Conservation (phyloP, 2,329 filamentous ascomycete species). For the Hirsutella rhossiliensis region DNA sequence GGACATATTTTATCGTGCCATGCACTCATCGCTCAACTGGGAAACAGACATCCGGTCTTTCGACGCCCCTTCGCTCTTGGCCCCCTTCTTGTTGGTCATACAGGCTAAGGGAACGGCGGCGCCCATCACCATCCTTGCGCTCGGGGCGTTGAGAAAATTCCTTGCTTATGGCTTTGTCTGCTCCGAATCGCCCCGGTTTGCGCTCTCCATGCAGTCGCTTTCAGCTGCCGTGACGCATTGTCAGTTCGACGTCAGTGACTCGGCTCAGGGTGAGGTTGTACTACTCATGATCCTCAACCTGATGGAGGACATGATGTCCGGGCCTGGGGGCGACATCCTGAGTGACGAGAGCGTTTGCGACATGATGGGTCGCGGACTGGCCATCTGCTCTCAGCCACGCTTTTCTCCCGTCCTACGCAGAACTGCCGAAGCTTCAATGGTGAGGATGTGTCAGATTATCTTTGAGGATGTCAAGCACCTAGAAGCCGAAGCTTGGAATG, state of each 20-base stretch:
- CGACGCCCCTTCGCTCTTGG: conserved; percentile 78
- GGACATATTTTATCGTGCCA: not conserved
- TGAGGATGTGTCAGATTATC: conserved; percentile 98
- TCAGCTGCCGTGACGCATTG: conserved; percentile 95
- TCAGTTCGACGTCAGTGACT: conserved; percentile 92
- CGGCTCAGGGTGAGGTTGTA: conserved; percentile 89
- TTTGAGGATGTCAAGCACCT: conserved; percentile 87
- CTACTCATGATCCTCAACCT: conserved; percentile 87
- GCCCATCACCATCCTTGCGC: conserved; percentile 85
- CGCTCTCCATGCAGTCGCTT: conserved; percentile 85
- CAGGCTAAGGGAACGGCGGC: conserved; percentile 93
- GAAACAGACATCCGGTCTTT: conserved; percentile 70
- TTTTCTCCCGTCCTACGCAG: conserved; percentile 83
- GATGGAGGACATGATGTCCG: conserved; percentile 97
- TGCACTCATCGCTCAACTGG: not conserved
- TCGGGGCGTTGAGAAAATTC: conserved; percentile 92
- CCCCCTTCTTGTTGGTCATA: conserved; percentile 93
- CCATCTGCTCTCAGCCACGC: conserved; percentile 90
- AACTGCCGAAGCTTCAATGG: conserved; percentile 93
- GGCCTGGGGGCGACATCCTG: conserved; percentile 82
- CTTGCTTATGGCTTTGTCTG: conserved; percentile 89
- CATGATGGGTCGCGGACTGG: conserved; percentile 97
- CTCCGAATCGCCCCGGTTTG: conserved; percentile 71
- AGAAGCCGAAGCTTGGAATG: conserved; percentile 61
- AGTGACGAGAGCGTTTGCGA: conserved; percentile 97